These are phyloP conservation scores for Murraya paniculata DNA, from an alignment of 345 rosid species.

Conservation along the genomic window DNA sequence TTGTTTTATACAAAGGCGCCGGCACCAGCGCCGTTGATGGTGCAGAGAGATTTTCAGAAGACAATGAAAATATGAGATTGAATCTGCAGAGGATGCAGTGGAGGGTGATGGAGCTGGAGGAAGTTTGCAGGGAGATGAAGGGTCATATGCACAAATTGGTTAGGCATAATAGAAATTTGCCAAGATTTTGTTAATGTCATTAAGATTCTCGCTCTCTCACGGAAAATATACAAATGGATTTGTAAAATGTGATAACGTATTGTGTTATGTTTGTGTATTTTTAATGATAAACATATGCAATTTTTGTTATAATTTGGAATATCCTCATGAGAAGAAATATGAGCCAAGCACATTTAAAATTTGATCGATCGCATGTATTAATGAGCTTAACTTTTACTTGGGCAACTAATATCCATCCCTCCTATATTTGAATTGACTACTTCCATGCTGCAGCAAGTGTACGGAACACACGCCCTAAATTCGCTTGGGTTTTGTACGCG, in stretches of 20 bases:
- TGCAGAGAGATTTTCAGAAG: constrained; percentile 25
- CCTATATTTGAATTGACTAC: no score
- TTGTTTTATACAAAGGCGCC: background rate
- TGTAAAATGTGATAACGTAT: background rate
- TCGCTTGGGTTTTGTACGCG: no score
- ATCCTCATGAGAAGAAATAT: no score
- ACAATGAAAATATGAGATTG: constrained; percentile 30
- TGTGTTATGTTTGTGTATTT: background rate
- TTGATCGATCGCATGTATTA: no score
- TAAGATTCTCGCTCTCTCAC: background rate
- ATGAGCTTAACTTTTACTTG: no score
- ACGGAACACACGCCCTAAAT: no score
- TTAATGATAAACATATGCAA: no score
- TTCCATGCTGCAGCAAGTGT: no score
- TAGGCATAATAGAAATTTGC: constrained; percentile 38
- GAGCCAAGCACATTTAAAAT: no score
- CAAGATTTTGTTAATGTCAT: constrained; percentile 48
- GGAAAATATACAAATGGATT: background rate
- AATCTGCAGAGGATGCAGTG: constrained; percentile 44
- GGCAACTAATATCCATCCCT: no score
- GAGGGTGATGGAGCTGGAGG: constrained; percentile 57
- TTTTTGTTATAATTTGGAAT: no score
- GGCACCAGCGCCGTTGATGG: constrained; percentile 4
- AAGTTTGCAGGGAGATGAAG: constrained; percentile 52
- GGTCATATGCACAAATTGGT: constrained; percentile 51